phyloP scores from a whole-genome alignment of 441 rosid genomes.

The Manihot esculenta region DNA sequence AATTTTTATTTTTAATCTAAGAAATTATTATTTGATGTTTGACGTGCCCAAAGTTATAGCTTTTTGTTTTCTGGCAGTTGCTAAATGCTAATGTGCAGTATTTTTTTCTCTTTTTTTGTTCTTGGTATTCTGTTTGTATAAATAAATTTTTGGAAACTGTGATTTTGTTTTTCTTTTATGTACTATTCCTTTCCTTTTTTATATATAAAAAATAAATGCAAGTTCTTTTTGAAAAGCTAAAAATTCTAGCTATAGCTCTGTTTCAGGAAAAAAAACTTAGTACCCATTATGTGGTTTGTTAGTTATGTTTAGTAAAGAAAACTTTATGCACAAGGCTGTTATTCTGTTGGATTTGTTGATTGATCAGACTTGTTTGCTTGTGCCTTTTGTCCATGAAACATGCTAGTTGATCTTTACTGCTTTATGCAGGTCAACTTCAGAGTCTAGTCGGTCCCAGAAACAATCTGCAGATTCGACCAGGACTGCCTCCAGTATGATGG shows the following conservation, averaged over 20 bases:
- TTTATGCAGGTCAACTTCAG: constrained; percentile 58
- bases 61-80: constrained; percentile 7
- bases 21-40: not conserved
- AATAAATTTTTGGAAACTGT: not conserved
- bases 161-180: not conserved
- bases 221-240: constrained; percentile 9
- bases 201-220: not conserved
- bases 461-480: constrained; percentile 41
- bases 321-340: too few species aligned
- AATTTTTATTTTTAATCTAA: constrained; percentile 4
- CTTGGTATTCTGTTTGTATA: too few species aligned
- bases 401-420: constrained; percentile 21
- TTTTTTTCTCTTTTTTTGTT: not conserved
- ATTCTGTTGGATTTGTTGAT: not conserved
- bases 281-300: not conserved
- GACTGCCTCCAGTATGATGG: constrained; percentile 43
- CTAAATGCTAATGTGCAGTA: constrained; percentile 2
- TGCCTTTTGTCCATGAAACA: not conserved
- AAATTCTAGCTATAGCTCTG: constrained; percentile 1
- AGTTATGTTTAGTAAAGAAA: constrained; percentile 6
- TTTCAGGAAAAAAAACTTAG: not conserved
- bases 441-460: constrained; percentile 46
- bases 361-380: not conserved
- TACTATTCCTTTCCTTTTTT: not conserved
- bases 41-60: constrained; percentile 2